Conservation (phyloP, 495 filamentous ascomycete species). For the Parathielavia appendiculata region DNA sequence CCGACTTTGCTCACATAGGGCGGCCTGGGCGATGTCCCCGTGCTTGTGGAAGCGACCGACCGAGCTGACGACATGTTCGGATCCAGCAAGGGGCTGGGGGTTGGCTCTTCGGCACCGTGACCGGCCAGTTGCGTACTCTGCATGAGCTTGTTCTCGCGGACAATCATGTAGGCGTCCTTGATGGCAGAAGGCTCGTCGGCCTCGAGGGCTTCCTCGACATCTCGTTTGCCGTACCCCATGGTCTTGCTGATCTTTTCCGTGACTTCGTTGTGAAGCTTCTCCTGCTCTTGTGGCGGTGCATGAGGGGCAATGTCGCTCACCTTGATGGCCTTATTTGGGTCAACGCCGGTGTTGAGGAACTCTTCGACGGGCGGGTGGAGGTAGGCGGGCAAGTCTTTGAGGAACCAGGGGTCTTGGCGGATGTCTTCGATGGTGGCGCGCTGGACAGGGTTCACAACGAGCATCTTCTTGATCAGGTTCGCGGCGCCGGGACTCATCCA, state of each 20-base stretch:
- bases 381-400: slow-evolving; percentile 76
- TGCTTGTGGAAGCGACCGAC: slow-evolving; percentile 41
- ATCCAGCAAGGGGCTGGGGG: slow-evolving; percentile 33
- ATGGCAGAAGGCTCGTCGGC: slow-evolving; percentile 93
- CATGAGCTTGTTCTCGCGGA: slow-evolving; percentile 97
- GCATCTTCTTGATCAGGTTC: slow-evolving; percentile 82
- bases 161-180: slow-evolving; percentile 97
- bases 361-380: slow-evolving; percentile 87
- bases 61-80: slow-evolving; percentile 40
- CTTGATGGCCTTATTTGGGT: slow-evolving; percentile 83
- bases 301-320: slow-evolving; percentile 69
- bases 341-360: slow-evolving; percentile 86
- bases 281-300: slow-evolving; percentile 69
- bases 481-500: slow-evolving; percentile 86
- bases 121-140: slow-evolving; percentile 59
- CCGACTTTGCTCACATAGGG: slow-evolving; percentile 73
- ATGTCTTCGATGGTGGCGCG: slow-evolving; percentile 91
- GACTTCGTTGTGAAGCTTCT: slow-evolving; percentile 85
- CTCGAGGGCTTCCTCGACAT: slow-evolving; percentile 88
- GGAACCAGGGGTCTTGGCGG: slow-evolving; percentile 91
- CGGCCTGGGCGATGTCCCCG: slow-evolving; percentile 41
- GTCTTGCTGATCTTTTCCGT: slow-evolving; percentile 93
- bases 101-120: slow-evolving; percentile 20
- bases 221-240: slow-evolving; percentile 93
- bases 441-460: slow-evolving; percentile 90